phyloP scores from a whole-genome alignment of 495 filamentous ascomycete genomes.

The Parmelia sp. region DNA sequence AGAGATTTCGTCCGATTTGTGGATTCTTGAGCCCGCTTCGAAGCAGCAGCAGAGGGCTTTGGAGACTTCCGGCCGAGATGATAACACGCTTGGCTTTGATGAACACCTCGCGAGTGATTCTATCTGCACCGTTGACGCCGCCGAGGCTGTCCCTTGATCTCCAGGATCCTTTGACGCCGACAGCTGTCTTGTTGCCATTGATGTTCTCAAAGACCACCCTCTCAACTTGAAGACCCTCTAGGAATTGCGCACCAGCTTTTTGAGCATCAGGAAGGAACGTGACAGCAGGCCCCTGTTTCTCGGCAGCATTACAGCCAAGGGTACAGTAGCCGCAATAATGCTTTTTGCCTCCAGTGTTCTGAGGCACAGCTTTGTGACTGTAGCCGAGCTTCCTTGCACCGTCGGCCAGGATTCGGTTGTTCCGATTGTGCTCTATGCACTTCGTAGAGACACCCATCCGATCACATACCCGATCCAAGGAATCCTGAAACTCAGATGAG shows the following conservation, averaged over 20 bases:
- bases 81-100: conserved; percentile 81
- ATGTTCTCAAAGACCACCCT: conserved; percentile 59
- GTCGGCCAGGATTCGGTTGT: conserved; percentile 63
- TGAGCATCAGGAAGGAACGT: conserved; percentile 74
- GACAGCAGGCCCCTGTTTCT: conserved; percentile 72
- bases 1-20: conserved; percentile 78
- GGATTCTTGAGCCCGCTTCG: conserved; percentile 69
- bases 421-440: conserved; percentile 60
- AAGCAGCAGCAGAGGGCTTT: conserved; percentile 67
- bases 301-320: conserved; percentile 62
- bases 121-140: conserved; percentile 44
- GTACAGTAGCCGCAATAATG: conserved; percentile 79
- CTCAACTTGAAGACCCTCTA: conserved; percentile 69
- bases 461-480: conserved; percentile 63
- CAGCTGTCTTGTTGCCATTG: conserved; percentile 50
- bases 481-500: conserved; percentile 65
- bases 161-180: conserved; percentile 68
- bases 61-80: conserved; percentile 63
- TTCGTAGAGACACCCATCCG: conserved; percentile 73
- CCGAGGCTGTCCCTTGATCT: conserved; percentile 59
- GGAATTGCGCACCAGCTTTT: conserved; percentile 64
- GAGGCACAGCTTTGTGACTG: conserved; percentile 60
- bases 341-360: conserved; percentile 64
- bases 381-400: conserved; percentile 73
- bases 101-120: conserved; percentile 50